Percentiles rank a stretch among this genome's conserved stretches.
Evolutionary conservation across 306 rosid genomes (phyloP).

Genomic region (Begonia fuchsioides): DNA sequence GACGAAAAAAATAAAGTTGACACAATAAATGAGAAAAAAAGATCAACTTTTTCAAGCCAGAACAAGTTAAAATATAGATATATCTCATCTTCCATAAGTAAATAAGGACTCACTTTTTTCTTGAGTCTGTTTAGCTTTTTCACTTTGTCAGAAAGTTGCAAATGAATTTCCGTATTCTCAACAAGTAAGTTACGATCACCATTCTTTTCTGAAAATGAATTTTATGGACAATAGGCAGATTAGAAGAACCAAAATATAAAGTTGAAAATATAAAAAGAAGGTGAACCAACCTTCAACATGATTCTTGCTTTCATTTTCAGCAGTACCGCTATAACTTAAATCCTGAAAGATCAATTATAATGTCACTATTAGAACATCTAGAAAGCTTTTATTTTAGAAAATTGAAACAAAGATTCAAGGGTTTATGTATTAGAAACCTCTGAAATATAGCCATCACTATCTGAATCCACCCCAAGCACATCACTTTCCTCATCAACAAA

Average conservation of each 20-base stretch:
- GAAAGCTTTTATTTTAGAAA: no score
- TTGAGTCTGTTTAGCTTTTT: conserved; percentile 47
- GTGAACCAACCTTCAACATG: conserved; percentile 2
- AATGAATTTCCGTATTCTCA: conserved; percentile 38
- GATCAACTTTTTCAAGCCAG: no score
- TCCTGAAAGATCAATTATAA: conserved; percentile 29
- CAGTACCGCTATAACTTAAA: conserved; percentile 14
- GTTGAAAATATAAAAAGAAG: conserved; percentile 1
- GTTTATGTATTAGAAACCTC: conserved; percentile 33
- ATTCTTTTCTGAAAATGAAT: conserved; percentile 26
- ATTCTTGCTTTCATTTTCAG: conserved; percentile 25
- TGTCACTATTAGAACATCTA: conserved; percentile 1
- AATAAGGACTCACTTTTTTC: conserved; percentile 33
- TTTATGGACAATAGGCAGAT: conserved; percentile 8
- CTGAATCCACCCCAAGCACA: conserved; percentile 43
- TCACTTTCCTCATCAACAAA: conserved; percentile 52
- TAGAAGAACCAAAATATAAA: background rate
- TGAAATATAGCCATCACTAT: conserved; percentile 75
- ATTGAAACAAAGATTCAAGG: no score
- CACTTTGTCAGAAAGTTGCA: conserved; percentile 38
- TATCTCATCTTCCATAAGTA: no score
- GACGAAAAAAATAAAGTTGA: no score
- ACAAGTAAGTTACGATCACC: conserved; percentile 24
- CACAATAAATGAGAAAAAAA: no score
- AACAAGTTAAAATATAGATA: no score